phyloP scores from a whole-genome alignment of 75 land plant species.

The Pinus albicaulis region DNA sequence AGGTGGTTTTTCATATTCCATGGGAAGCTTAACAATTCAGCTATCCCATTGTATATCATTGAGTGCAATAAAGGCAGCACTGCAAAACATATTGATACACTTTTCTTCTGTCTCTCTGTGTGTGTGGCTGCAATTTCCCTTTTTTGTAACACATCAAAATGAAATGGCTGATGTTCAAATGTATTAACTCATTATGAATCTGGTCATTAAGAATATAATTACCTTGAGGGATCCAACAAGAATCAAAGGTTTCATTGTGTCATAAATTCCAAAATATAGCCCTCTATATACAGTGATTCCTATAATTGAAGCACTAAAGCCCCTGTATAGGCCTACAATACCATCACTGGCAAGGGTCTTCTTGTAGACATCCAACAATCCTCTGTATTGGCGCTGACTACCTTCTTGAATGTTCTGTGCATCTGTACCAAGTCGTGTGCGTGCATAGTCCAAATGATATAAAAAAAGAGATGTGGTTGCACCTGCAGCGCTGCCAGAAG shows the following conservation, averaged over 20 bases:
- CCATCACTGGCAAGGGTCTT: conserved; percentile 80
- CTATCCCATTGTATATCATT: too few species aligned
- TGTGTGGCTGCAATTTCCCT: too few species aligned
- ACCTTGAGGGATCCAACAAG: conserved; percentile 79
- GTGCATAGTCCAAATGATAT: conserved; percentile 82
- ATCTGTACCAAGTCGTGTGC: conserved; percentile 80
- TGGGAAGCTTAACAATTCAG: too few species aligned
- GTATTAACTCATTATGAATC: too few species aligned
- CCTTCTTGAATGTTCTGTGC: conserved; percentile 26
- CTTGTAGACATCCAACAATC: conserved; percentile 72
- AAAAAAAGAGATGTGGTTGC: conserved; percentile 72
- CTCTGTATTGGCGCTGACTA: conserved; percentile 58
- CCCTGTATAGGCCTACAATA: conserved; percentile 73
- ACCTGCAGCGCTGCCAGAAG: conserved; percentile 89
- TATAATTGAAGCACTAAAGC: conserved; percentile 60
- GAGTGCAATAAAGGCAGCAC: too few species aligned
- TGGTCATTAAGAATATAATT: not conserved
- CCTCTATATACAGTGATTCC: conserved; percentile 86
- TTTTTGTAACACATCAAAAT: too few species aligned
- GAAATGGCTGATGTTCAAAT: too few species aligned
- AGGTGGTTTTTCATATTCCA: too few species aligned
- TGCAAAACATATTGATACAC: too few species aligned
- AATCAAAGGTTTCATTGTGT: conserved; percentile 77
- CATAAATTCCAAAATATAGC: conserved; percentile 88
- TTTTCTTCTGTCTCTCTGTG: too few species aligned